These are phyloP conservation scores for Falciphora oryzae DNA, from an alignment of 2,329 filamentous ascomycete genomes.

Conservation along the genomic window DNA sequence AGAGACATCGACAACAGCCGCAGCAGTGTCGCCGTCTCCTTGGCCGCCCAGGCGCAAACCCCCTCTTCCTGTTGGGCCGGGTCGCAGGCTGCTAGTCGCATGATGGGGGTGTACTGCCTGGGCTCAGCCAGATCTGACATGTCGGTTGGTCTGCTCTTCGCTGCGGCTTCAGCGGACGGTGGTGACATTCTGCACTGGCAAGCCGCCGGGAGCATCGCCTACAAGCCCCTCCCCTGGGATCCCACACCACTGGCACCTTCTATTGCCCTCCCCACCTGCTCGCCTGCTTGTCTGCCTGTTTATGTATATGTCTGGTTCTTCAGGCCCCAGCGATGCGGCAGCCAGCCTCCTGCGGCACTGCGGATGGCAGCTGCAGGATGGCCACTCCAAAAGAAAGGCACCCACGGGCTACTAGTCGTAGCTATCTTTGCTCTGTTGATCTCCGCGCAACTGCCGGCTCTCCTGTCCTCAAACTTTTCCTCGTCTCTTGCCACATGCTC, in stretches of 20 bases:
- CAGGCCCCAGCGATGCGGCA: too few relatives aligned
- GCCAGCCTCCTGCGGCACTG: neutral
- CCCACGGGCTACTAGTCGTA: neutral
- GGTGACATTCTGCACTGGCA: neutral
- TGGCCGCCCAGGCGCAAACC: neutral
- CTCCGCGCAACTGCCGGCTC: too few relatives aligned
- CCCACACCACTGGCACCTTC: too few relatives aligned
- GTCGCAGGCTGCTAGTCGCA: neutral
- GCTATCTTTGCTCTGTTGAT: neutral
- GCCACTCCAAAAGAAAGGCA: neutral
- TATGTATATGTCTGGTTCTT: neutral
- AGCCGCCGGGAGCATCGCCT: neutral
- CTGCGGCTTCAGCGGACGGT: neutral
- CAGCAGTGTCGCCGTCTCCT: neutral
- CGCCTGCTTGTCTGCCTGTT: slow-evolving; percentile 5
- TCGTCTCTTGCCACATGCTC: neutral
- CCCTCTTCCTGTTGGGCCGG: neutral
- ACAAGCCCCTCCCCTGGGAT: neutral
- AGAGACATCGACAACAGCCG: neutral
- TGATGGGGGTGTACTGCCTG: neutral
- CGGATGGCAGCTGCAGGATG: neutral
- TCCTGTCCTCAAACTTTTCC: neutral
- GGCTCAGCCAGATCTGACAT: neutral
- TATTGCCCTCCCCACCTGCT: neutral
- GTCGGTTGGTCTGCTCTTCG: neutral